Evolutionary conservation across 2,329 filamentous ascomycete species (phyloP).

Genomic region (Talaromyces amestolkiae): DNA sequence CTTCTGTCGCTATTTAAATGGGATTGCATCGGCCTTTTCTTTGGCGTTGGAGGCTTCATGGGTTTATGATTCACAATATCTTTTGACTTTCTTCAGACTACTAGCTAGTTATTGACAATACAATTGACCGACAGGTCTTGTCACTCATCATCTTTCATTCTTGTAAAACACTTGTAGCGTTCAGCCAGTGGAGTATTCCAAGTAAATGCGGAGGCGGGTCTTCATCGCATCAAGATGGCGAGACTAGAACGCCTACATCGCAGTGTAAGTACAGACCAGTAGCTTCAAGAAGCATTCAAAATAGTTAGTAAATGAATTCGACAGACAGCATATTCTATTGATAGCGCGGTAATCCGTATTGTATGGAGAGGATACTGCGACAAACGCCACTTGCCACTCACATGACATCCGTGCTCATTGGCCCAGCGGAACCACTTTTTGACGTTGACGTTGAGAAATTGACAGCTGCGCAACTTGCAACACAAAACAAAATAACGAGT

Average conservation of each 20-base stretch:
- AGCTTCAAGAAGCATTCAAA: too few relatives aligned
- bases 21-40: conserved; percentile 29
- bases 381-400: conserved; percentile 16
- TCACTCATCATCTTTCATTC: background rate
- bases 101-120: conserved; percentile 20
- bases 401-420: conserved; percentile 12
- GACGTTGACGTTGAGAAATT: background rate
- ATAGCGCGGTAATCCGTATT: too few relatives aligned
- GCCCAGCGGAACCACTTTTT: background rate
- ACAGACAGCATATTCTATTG: too few relatives aligned
- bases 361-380: too few relatives aligned
- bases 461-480: background rate
- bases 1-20: conserved; percentile 22
- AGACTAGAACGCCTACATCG: background rate
- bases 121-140: conserved; percentile 27
- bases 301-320: too few relatives aligned
- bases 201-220: background rate
- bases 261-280: background rate
- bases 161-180: conserved; percentile 2
- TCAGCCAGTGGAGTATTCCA: background rate
- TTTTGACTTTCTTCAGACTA: conserved; percentile 2
- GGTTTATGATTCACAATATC: conserved; percentile 16
- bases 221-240: background rate
- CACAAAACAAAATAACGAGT: background rate
- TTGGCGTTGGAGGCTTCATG: conserved; percentile 38